phyloP scores from a whole-genome alignment of 2,329 filamentous ascomycete species.

The Camillea tinctor region DNA sequence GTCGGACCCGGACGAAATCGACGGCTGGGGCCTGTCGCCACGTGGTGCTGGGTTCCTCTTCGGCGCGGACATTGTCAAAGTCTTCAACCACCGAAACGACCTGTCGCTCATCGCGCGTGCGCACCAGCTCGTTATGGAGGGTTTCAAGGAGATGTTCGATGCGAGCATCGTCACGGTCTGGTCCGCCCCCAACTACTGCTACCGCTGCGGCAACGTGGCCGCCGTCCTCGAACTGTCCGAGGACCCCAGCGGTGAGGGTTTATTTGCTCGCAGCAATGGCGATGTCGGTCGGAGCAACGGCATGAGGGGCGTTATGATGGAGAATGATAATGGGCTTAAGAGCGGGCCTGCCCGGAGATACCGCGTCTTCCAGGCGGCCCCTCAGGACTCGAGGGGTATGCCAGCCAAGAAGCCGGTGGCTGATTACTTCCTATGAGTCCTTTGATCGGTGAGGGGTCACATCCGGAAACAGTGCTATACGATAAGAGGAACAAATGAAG shows the following conservation, averaged over 20 bases:
- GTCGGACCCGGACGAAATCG: conserved; percentile 97
- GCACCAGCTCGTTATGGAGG: conserved; percentile 98
- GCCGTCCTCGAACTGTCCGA: conserved; percentile 91
- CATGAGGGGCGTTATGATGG: conserved; percentile 46
- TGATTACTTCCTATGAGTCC: conserved; percentile 93
- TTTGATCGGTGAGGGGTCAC: neutral
- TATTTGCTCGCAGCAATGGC: conserved; percentile 69
- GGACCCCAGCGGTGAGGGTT: conserved; percentile 72
- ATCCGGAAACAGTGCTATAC: neutral
- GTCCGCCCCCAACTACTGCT: conserved; percentile 96
- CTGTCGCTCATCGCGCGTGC: conserved; percentile 88
- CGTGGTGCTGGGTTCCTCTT: conserved; percentile 95
- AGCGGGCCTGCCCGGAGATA: conserved; percentile 84
- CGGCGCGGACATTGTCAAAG: conserved; percentile 90
- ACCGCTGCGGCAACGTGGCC: conserved; percentile 92
- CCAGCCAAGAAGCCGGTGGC: conserved; percentile 97
- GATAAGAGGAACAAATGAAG: neutral
- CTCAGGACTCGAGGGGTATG: conserved; percentile 95
- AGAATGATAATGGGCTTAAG: conserved; percentile 42
- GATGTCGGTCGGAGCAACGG: conserved; percentile 59
- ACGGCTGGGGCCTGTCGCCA: conserved; percentile 92
- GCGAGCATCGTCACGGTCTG: conserved; percentile 96
- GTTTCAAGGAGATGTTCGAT: conserved; percentile 99
- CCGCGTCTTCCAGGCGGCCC: conserved; percentile 92
- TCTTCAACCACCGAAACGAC: conserved; percentile 93